Evolutionary conservation across 495 filamentous ascomycete genomes (phyloP), one percentile per base, ranked within the genome.

Genomic region (Bathelium albidoporum): DNA sequence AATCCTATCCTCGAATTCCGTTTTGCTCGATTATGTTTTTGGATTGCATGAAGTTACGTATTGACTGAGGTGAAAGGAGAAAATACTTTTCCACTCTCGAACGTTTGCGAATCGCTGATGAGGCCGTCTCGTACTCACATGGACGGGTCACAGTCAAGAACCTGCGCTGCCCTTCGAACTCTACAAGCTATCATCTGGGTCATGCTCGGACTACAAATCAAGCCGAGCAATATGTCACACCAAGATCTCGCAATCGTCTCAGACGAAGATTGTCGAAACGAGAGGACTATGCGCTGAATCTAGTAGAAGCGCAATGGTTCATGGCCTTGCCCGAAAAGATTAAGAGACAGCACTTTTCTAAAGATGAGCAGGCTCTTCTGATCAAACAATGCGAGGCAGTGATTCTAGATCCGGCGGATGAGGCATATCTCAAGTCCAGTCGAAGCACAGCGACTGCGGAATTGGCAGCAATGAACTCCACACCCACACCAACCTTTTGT

Each of bases 371-470:
- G 69, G 73, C 81, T 32, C 70, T 85, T 58, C 74, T 92, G 45
- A 80, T 80, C 26, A 79, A 80, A 60, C 79, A 80, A 32, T 74
- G 80, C 22, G 78, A 84, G 11, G 84, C 78, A 67, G 75, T 86
- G 20, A 84, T 89, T 58, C 76, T 87, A 41, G 87, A 91, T 78
- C 82, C 86, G 58, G 81, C 87, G 44, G 87, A 90, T 79, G 82
- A 87, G 75, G 84, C 82, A 18, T 74, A 87, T 22, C 82, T 78
- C 44, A 14, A 43, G 62, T 32, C 44, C 45, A 28, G 22, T 24
- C 29, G 9, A 10, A 55, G 16, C 9, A 16, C 49, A 2, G 24
- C 12, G 4, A 3, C 20, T 55, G 20, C 29, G 7, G 10, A 12
- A 55, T 12, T 11, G 24, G 24, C 49, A 55, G 49, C 26, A 55